Conservation (phyloP, 768 basidiomycete genomes). For the Leccinellum rugosiceps region DNA sequence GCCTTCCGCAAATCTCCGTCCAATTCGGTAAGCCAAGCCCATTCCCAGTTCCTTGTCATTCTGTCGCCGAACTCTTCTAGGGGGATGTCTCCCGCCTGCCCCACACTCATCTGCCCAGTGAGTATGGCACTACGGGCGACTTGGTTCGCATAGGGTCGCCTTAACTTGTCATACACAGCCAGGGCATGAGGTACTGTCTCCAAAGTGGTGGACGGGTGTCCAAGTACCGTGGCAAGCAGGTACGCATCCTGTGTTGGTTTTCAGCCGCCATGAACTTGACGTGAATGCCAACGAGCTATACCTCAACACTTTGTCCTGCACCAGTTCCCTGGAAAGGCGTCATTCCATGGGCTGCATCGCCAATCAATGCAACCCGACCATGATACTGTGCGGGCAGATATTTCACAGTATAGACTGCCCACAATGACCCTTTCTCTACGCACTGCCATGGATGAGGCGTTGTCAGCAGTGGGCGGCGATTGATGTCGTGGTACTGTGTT, state of each 20-base stretch:
- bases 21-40: conserved; percentile 36
- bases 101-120: conserved; percentile 13
- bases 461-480: conserved; percentile 1
- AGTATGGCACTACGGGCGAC: conserved; percentile 27
- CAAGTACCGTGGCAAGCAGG: conserved; percentile 38
- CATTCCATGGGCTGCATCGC: conserved; percentile 44
- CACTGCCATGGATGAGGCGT: conserved; percentile 37
- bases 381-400: conserved; percentile 49
- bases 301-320: conserved; percentile 44
- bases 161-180: conserved; percentile 46
- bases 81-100: conserved; percentile 22
- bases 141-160: conserved; percentile 43
- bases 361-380: conserved; percentile 49
- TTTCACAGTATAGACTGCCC: conserved; percentile 61
- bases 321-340: conserved; percentile 43
- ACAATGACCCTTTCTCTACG: conserved; percentile 48
- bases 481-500: conserved; percentile 7
- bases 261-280: background rate
- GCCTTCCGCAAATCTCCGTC: conserved; percentile 22
- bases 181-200: conserved; percentile 42
- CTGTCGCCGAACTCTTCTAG: conserved; percentile 39
- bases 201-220: conserved; percentile 35
- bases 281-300: conserved; percentile 12
- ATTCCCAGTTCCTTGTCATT: conserved; percentile 55
- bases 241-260: conserved; percentile 32